Conservation (phyloP, 208 protist species). For the Trypanosomatidae sp. region DNA sequence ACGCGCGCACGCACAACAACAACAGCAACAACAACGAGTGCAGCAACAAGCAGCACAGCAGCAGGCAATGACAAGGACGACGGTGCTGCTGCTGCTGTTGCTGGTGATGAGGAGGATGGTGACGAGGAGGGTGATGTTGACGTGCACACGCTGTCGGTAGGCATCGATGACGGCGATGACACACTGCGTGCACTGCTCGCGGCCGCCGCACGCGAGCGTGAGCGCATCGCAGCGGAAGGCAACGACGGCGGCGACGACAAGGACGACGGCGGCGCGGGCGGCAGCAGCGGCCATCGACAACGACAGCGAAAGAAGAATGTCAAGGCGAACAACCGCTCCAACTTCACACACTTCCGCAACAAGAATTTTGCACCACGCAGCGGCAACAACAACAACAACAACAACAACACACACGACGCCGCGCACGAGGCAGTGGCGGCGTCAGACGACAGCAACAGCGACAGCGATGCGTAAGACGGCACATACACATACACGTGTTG, state of each 20-base stretch:
- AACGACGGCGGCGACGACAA: constrained; percentile 11
- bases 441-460: neutral
- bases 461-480: too few relatives aligned
- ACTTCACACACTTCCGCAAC: constrained; percentile 82
- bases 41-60: too few relatives aligned
- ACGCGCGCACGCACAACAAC: too few relatives aligned
- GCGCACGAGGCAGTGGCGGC: too few relatives aligned
- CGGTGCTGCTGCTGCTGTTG: too few relatives aligned
- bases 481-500: too few relatives aligned
- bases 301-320: constrained; percentile 76
- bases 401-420: neutral
- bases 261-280: constrained; percentile 3
- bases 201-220: constrained; percentile 22
- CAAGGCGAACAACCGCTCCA: constrained; percentile 78
- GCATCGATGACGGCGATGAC: neutral
- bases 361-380: constrained; percentile 57
- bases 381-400: neutral
- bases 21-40: too few relatives aligned
- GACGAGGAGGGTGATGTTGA: too few relatives aligned
- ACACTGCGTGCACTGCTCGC: constrained; percentile 11
- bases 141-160: too few relatives aligned
- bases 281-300: constrained; percentile 6
- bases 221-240: constrained; percentile 8
- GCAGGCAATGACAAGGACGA: too few relatives aligned
- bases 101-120: too few relatives aligned